Conservation (phyloP, 192 early-diverging fungal genomes). For the Coemansia sp. region DNA sequence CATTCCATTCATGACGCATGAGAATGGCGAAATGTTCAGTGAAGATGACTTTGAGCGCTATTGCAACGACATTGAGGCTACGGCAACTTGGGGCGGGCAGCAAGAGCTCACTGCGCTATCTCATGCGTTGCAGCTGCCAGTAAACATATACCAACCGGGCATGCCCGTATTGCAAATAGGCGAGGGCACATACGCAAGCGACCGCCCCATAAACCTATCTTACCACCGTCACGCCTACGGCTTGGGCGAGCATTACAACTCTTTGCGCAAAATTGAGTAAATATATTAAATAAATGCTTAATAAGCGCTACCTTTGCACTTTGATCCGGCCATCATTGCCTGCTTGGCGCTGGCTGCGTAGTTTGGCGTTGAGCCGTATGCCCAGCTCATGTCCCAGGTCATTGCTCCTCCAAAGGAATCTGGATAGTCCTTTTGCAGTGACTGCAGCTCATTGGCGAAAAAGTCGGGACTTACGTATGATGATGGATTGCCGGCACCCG, state of each 20-base stretch:
- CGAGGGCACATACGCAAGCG: constrained; percentile 62
- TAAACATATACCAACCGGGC: constrained; percentile 85
- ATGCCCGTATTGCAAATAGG: constrained; percentile 76
- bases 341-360: constrained; percentile 48
- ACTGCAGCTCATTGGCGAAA: constrained; percentile 40
- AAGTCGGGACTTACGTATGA: constrained; percentile 48
- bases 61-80: constrained; percentile 73
- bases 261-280: constrained; percentile 50
- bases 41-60: constrained; percentile 69
- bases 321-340: constrained; percentile 47
- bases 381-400: constrained; percentile 63
- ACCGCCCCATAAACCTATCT: constrained; percentile 68
- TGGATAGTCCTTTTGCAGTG: constrained; percentile 37
- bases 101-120: constrained; percentile 85
- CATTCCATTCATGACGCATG: constrained; percentile 79
- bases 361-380: constrained; percentile 46
- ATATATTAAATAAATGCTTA: background rate
- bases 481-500: constrained; percentile 53
- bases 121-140: constrained; percentile 65
- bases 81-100: constrained; percentile 93
- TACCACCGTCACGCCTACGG: constrained; percentile 91
- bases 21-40: constrained; percentile 75
- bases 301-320: constrained; percentile 14
- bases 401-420: constrained; percentile 67
- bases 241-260: constrained; percentile 97